Evolutionary conservation across 352 stramenopile species (phyloP).

Genomic region (Pythium plurisporium): DNA sequence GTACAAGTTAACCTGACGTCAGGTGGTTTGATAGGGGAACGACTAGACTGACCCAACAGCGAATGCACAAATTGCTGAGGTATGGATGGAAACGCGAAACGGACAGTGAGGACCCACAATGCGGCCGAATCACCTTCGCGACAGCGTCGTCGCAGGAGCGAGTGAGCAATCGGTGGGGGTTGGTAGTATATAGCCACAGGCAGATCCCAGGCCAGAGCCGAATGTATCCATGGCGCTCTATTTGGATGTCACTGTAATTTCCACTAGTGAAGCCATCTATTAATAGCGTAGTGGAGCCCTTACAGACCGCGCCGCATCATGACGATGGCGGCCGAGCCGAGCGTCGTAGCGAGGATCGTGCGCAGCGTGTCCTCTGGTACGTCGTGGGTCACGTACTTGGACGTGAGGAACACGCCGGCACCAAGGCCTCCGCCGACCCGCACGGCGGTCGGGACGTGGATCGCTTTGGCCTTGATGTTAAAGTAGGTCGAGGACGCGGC

Average conservation of each 20-base stretch:
- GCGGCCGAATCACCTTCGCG: no score
- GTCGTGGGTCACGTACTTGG: slow-evolving; percentile 79
- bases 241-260: neutral
- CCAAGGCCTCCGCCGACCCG: slow-evolving; percentile 65
- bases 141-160: neutral
- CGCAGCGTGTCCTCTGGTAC: slow-evolving; percentile 72
- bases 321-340: slow-evolving; percentile 62
- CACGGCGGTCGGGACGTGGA: slow-evolving; percentile 68
- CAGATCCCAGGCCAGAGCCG: no score
- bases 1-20: neutral
- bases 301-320: slow-evolving; percentile 79
- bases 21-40: no score
- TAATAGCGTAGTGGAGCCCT: neutral
- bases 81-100: no score
- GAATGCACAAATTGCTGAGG: no score
- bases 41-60: no score
- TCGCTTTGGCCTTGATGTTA: slow-evolving; percentile 73
- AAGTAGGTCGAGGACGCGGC: slow-evolving; percentile 76
- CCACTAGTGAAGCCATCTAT: slow-evolving; percentile 1
- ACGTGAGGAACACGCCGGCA: slow-evolving; percentile 65
- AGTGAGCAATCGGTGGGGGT: no score
- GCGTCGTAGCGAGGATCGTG: slow-evolving; percentile 63
- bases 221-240: neutral
- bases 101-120: no score
- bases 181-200: no score